Percentiles rank a stretch among this genome's conserved stretches.
Conservation (phyloP, 2,329 filamentous ascomycete species). For the Colletotrichum shisoi region DNA sequence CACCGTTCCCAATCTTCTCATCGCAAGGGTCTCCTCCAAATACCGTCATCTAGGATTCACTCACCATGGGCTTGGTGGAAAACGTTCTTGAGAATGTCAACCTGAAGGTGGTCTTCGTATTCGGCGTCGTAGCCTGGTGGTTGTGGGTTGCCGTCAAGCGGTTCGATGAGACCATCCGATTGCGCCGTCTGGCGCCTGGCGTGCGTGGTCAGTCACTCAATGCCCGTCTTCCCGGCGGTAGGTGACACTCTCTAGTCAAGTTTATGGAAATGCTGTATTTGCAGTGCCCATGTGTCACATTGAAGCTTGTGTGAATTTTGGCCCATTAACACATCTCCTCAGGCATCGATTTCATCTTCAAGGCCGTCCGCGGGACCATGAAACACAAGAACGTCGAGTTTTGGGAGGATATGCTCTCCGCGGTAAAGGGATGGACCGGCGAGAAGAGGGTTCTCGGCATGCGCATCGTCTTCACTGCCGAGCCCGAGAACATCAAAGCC, state of each 20-base stretch:
- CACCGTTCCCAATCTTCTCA: not conserved
- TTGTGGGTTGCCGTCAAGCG: slow-evolving; percentile 51
- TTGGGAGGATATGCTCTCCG: slow-evolving; percentile 65
- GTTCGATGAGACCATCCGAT: slow-evolving; percentile 54
- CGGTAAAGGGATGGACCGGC: slow-evolving; percentile 61
- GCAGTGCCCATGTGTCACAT: no score
- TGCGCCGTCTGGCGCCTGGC: slow-evolving; percentile 54
- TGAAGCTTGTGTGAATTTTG: not conserved
- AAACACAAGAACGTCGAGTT: slow-evolving; percentile 66
- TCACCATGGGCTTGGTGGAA: slow-evolving; percentile 61
- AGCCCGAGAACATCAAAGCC: slow-evolving; percentile 91
- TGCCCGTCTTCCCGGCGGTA: slow-evolving; percentile 58
- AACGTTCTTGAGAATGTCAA: slow-evolving; percentile 56
- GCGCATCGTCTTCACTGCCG: slow-evolving; percentile 77
- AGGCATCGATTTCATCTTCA: slow-evolving; percentile 70
- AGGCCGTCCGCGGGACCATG: slow-evolving; percentile 61
- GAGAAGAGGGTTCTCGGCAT: slow-evolving; percentile 64
- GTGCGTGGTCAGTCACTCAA: slow-evolving; percentile 51
- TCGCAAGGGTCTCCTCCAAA: not conserved
- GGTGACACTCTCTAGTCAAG: slow-evolving; percentile 36
- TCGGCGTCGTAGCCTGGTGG: slow-evolving; percentile 50
- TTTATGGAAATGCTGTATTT: no score
- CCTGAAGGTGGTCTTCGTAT: slow-evolving; percentile 50
- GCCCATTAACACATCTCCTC: slow-evolving; percentile 10
- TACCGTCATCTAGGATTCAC: no score